Conservation (phyloP, 2,329 filamentous ascomycete species). For the Colletotrichum sp. region DNA sequence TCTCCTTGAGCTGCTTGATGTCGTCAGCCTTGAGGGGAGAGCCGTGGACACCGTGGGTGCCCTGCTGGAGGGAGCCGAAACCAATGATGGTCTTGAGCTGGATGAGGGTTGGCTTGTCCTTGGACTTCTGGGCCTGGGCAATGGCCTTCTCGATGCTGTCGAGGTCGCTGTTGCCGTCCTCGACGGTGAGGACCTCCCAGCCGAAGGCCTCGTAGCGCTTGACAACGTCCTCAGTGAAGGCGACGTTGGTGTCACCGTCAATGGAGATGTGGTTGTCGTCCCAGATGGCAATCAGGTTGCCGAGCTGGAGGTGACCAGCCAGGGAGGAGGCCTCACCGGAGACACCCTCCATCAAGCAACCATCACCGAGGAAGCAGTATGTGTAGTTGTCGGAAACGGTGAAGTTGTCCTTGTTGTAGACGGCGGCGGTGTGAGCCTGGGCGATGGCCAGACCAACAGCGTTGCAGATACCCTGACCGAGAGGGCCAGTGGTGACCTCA, state of each 20-base stretch:
- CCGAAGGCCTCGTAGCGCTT: constrained; percentile 97
- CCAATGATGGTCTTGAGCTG: constrained; percentile 97
- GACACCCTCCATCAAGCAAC: constrained; percentile 98
- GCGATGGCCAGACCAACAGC: constrained; percentile 98
- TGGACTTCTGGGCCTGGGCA: constrained; percentile 82
- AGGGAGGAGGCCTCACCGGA: constrained; percentile 90
- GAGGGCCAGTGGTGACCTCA: constrained; percentile 97
- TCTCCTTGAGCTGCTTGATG: constrained; percentile 89
- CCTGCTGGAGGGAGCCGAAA: constrained; percentile 90
- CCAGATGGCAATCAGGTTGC: constrained; percentile 96
- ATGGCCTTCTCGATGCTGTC: constrained; percentile 88
- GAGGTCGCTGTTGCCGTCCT: constrained; percentile 88
- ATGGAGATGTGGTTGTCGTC: constrained; percentile 98
- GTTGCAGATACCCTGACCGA: constrained; percentile 96
- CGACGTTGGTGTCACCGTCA: constrained; percentile 93
- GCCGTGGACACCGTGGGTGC: constrained; percentile 95
- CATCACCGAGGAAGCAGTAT: constrained; percentile 96
- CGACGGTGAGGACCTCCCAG: constrained; percentile 88
- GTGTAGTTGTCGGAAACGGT: constrained; percentile 96
- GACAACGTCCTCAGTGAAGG: constrained; percentile 95
- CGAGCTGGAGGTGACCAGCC: constrained; percentile 95
- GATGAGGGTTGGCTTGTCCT: constrained; percentile 96
- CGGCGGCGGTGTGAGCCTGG: constrained; percentile 86
- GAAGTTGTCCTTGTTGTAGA: constrained; percentile 97
- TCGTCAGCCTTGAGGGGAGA: constrained; percentile 95